Evolutionary conservation across 169 alveolate genomes (phyloP), one percentile per base, ranked within the genome.

Genomic region (Babesia caballi): DNA sequence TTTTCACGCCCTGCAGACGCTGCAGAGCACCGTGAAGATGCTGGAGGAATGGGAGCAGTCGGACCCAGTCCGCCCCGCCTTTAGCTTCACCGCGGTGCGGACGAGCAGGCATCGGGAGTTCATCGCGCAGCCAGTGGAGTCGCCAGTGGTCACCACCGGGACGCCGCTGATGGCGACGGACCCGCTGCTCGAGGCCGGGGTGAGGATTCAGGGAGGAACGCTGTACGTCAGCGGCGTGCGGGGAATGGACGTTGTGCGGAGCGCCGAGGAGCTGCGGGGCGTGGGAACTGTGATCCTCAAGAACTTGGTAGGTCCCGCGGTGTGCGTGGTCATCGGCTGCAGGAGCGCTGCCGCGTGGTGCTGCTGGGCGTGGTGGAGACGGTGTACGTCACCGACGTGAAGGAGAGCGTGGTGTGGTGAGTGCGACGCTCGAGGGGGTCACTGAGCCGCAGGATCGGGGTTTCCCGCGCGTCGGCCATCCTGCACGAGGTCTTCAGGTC

Each of bases 331-430:
- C 58, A 56, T 4, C 2, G 17, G 23, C 4, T 28, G 21, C 38
- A 78, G 86, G 75, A 68, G 19, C 32, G 57, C 12, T 66, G 82
- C 61, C 35, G 65, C 5, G 65, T 78, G n/a, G 30, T 78, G 2
- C 73, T 78, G 53, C 17, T 78, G 2, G 72, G 65, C 27, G 53
- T 19, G 21, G 72, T 59, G 27, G 86, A 78, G 41, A 35, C 86
- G 0, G 76, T 51, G 5, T 78, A 65, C 56, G n/a, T 78, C 15
- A 35, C 68, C 15, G 49, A 78, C 57, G 46, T 54, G 9, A 66
- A 25, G 36, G 52, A 78, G 5, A 42, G 66, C 49, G 15, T 78
- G 7, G 47, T 67, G 6, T 78, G 86, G 86, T 78, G 19, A 17
- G 81, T 40, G 28, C 23, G 11, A 15, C 53, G 32, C 19, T 3